Evolutionary conservation across 140 eudicot genomes (phyloP).

Genomic region (Anethum foeniculum): DNA sequence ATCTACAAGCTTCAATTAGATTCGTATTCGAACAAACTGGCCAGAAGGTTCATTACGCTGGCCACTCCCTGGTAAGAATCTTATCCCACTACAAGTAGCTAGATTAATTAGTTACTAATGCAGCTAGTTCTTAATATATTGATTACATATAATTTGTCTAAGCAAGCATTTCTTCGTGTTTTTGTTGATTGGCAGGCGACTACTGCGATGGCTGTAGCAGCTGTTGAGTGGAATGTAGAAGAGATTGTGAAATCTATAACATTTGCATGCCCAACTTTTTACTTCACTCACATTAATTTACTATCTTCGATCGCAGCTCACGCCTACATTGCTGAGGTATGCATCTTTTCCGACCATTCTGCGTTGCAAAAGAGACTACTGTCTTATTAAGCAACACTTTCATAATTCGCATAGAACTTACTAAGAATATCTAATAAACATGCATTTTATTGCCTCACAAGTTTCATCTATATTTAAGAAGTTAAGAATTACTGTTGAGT

Average conservation of each 20-base stretch:
- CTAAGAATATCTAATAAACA: no score
- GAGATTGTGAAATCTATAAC: background rate
- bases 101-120: background rate
- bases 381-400: no score
- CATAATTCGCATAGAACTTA: no score
- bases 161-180: background rate
- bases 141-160: background rate
- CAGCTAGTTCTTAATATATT: background rate
- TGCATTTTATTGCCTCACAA: no score
- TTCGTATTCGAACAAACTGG: background rate
- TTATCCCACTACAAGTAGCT: background rate
- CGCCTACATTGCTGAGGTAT: background rate
- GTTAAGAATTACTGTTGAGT: no score
- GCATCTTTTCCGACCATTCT: no score
- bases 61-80: constrained; percentile 1
- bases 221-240: background rate
- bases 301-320: background rate
- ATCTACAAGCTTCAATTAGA: background rate
- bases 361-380: no score
- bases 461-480: no score
- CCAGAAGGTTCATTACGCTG: background rate
- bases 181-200: background rate
- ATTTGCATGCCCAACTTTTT: background rate
- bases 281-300: background rate
- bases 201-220: background rate